A percentile compares a stretch with the other conserved stretches of the same genome.
Evolutionary conservation across 140 eudicot species (phyloP).

Genomic region (Flaveria floridana): DNA sequence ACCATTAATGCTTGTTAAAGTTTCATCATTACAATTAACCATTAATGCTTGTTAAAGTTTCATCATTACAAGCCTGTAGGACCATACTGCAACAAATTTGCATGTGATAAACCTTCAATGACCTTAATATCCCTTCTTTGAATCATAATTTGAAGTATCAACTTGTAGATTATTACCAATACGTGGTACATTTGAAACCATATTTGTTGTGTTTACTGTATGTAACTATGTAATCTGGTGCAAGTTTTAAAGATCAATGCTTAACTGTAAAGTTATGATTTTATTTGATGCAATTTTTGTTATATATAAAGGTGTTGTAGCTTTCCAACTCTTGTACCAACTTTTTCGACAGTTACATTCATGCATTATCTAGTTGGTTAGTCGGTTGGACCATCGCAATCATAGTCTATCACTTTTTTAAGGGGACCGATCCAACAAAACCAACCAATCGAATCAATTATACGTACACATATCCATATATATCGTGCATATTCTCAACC

Average conservation of each 20-base stretch:
- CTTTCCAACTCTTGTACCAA: slow-evolving; percentile 29
- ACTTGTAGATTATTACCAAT: neutral
- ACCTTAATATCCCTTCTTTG: neutral
- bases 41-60: slow-evolving; percentile 34
- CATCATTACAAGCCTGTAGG: slow-evolving; percentile 23
- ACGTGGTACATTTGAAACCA: too few species aligned
- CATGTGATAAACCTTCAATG: slow-evolving; percentile 37
- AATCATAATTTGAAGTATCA: slow-evolving; percentile 6
- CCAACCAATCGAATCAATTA: slow-evolving; percentile 7
- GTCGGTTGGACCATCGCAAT: slow-evolving; percentile 33
- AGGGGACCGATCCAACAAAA: slow-evolving; percentile 28
- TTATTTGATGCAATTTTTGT: neutral
- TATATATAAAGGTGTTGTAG: slow-evolving; percentile 32
- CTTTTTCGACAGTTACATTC: slow-evolving; percentile 36
- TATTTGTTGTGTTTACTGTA: too few species aligned
- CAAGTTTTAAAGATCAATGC: neutral
- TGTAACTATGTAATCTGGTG: neutral
- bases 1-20: slow-evolving; percentile 34
- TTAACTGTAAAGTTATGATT: slow-evolving; percentile 31
- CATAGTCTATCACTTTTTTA: slow-evolving; percentile 33
- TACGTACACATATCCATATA: neutral
- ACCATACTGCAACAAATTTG: slow-evolving; percentile 26
- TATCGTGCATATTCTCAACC: slow-evolving; percentile 9
- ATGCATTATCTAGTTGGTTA: slow-evolving; percentile 38
- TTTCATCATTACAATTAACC: slow-evolving; percentile 25